Evolutionary conservation across 768 basidiomycete species (phyloP), one percentile per base, ranked within the genome.

Genomic region (Mycena kentingensis): DNA sequence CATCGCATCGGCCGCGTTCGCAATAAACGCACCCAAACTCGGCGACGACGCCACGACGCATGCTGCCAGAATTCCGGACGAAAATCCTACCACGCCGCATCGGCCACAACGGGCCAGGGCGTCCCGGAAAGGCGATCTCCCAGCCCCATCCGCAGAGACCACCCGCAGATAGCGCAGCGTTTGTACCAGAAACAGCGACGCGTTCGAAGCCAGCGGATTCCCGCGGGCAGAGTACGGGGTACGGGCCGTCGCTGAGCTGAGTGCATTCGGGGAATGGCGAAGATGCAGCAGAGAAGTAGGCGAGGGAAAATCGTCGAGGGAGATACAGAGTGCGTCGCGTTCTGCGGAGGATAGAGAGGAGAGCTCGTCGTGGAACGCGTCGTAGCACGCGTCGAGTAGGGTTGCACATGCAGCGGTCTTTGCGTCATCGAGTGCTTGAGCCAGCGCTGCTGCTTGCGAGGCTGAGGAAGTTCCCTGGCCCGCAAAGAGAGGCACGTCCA

Each of bases 121-220:
- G 26, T 71, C 63, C 5, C 50, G 44, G 48, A 73, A 70, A 12
- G 63, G 53, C n/a, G 53, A 57, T 22, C 46, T 49, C 4, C 53
- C 32, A 18, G 45, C 39, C n/a, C 41, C 47, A 5, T 46, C 41
- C 22, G 44, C 27, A 45, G 73, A 72, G 16, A 72, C 64, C 54
- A 75, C 75, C 18, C 71, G 66, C 38, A 85, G 76, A 57, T 83
- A 85, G 13, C 76, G 77, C 45, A 85, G 70, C 7, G 67, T 46
- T 65, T 87, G 84, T 16, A 74, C 55, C 4, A 85, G 68, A 47
- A 84, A 74, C 34, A 85, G 72, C 15, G 67, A 69, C 1, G 75
- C 66, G 36, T 76, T 75, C 22, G 81, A 78, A 22, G 84, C 61
- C 4, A 82, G 65, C 13, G 41, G 41, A 24, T 42, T 42, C 11